Evolutionary conservation across 2,329 filamentous ascomycete species (phyloP).

Genomic region (Paracorniculantispora psalliotae): DNA sequence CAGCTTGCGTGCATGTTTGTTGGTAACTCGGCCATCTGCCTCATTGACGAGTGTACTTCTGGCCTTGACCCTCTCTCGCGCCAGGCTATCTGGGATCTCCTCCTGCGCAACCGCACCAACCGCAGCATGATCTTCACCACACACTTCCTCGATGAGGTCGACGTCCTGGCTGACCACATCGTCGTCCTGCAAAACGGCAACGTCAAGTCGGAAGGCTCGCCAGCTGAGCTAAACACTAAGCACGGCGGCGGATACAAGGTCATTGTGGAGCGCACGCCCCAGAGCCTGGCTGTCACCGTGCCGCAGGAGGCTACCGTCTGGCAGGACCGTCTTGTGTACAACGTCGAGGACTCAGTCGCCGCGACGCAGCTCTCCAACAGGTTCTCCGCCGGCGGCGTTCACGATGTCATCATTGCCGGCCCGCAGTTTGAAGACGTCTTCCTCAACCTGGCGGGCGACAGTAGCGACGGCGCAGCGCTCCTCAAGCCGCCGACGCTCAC

Average conservation of each 20-base stretch:
- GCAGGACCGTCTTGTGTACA: slow-evolving; percentile 52
- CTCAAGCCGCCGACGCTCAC: neutral
- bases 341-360: slow-evolving; percentile 34
- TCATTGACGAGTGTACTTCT: slow-evolving; percentile 65
- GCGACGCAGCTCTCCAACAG: slow-evolving; percentile 27
- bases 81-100: slow-evolving; percentile 65
- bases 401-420: slow-evolving; percentile 24
- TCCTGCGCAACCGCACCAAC: slow-evolving; percentile 56
- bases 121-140: slow-evolving; percentile 64
- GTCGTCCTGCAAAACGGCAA: slow-evolving; percentile 59
- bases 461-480: slow-evolving; percentile 15
- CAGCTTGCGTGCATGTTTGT: slow-evolving; percentile 69
- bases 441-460: slow-evolving; percentile 23
- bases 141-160: slow-evolving; percentile 67
- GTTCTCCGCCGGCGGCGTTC: slow-evolving; percentile 47
- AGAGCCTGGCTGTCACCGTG: neutral
- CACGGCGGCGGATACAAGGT: slow-evolving; percentile 62
- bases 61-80: slow-evolving; percentile 63
- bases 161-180: slow-evolving; percentile 63
- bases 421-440: slow-evolving; percentile 32
- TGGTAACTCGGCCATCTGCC: slow-evolving; percentile 60
- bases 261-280: slow-evolving; percentile 25
- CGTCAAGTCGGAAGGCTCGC: slow-evolving; percentile 57
- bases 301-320: neutral
- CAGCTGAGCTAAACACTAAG: slow-evolving; percentile 58